Percentiles rank a stretch among this genome's conserved stretches.
phyloP scores from a whole-genome alignment of 2,329 filamentous ascomycete genomes.

The Colletotrichum spaethianum region DNA sequence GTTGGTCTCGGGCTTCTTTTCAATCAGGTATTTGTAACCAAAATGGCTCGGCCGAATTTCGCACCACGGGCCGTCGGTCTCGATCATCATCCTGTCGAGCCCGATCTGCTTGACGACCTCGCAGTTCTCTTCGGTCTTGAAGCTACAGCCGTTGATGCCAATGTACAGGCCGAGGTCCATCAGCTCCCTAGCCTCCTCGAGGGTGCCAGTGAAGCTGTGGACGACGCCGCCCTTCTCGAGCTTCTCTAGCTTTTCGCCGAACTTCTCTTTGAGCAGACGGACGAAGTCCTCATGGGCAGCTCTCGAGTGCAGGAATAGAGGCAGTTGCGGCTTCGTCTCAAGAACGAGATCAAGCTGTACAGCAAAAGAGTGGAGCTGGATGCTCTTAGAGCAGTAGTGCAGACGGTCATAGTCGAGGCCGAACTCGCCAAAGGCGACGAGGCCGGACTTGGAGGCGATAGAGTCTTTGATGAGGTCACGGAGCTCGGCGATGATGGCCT shows the following conservation, averaged over 20 bases:
- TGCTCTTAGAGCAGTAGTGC: slow-evolving; percentile 82
- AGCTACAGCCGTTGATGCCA: slow-evolving; percentile 95
- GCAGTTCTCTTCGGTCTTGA: slow-evolving; percentile 95
- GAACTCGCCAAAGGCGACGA: slow-evolving; percentile 93
- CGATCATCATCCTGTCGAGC: slow-evolving; percentile 87
- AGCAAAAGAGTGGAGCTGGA: slow-evolving; percentile 88
- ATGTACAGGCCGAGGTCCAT: slow-evolving; percentile 88
- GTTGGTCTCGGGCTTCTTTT: slow-evolving; percentile 53
- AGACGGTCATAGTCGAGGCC: slow-evolving; percentile 97
- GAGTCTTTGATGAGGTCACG: slow-evolving; percentile 73
- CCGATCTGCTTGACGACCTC: slow-evolving; percentile 85
- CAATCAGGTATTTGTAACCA: slow-evolving; percentile 78
- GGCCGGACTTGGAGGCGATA: slow-evolving; percentile 60
- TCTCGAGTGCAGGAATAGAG: slow-evolving; percentile 92
- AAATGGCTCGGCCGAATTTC: slow-evolving; percentile 93
- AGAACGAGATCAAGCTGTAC: slow-evolving; percentile 85
- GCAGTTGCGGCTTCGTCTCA: slow-evolving; percentile 78
- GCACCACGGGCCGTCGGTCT: slow-evolving; percentile 98
- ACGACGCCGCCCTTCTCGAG: slow-evolving; percentile 86
- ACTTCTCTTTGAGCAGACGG: slow-evolving; percentile 72
- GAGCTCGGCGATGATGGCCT: slow-evolving; percentile 71
- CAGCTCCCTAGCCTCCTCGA: slow-evolving; percentile 86
- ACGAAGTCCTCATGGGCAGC: slow-evolving; percentile 92
- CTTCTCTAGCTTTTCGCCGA: slow-evolving; percentile 71
- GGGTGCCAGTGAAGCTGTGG: slow-evolving; percentile 93